A percentile compares a stretch with the other conserved stretches of the same genome.
Evolutionary conservation across 2,329 filamentous ascomycete genomes (phyloP).

Genomic region (Hirsutella rhossiliensis): DNA sequence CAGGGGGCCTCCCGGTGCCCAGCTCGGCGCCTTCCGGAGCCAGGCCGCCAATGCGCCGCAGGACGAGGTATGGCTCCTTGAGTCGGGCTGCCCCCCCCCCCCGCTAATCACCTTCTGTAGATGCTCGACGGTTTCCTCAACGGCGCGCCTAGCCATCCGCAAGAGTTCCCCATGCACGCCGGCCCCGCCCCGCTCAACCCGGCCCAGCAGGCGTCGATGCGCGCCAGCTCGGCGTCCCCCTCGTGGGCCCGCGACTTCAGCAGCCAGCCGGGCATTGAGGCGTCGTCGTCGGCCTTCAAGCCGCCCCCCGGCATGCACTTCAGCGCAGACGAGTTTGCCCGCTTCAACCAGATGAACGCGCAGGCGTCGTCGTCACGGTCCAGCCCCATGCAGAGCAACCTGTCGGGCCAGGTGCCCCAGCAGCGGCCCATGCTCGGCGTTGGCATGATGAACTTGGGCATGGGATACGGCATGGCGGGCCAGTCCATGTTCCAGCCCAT

Average conservation of each 20-base stretch:
- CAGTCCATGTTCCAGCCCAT: conserved; percentile 43
- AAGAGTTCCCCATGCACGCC: conserved; percentile 40
- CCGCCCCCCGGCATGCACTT: conserved; percentile 50
- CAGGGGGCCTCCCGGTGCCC: conserved; percentile 49
- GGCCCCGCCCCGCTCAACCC: conserved; percentile 34
- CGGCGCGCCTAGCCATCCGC: conserved; percentile 50
- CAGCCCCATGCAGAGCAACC: conserved; percentile 46
- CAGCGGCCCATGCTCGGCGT: conserved; percentile 51
- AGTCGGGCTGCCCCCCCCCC: not conserved
- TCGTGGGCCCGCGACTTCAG: conserved; percentile 41
- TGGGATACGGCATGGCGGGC: conserved; percentile 27
- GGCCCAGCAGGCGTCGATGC: conserved; percentile 37
- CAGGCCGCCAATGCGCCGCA: conserved; percentile 56
- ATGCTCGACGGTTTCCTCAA: conserved; percentile 93
- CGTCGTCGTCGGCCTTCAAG: conserved; percentile 41
- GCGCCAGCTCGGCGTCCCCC: conserved; percentile 41
- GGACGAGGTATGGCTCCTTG: conserved; percentile 46
- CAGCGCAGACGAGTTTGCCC: conserved; percentile 73
- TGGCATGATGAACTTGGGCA: conserved; percentile 37
- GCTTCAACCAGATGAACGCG: conserved; percentile 66
- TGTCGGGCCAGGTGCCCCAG: conserved; percentile 34
- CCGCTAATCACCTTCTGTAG: conserved; percentile 28
- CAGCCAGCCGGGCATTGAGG: conserved; percentile 55
- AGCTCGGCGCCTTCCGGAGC: conserved; percentile 68
- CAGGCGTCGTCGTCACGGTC: conserved; percentile 37